Conservation (phyloP, 352 stramenopile species). For the Phytophthora capsici region DNA sequence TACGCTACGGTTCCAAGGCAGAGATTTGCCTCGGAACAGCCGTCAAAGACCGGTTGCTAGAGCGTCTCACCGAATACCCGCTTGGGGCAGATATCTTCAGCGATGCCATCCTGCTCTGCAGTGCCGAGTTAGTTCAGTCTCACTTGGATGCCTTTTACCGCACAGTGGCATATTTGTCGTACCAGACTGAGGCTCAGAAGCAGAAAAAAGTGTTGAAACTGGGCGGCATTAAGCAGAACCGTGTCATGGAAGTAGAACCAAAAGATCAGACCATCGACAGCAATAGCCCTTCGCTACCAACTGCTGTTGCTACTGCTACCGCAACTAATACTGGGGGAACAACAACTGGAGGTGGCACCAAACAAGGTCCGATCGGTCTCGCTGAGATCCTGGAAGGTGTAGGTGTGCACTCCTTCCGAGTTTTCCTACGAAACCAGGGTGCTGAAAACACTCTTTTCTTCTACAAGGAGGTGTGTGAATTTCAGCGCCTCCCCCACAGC, state of each 20-base stretch:
- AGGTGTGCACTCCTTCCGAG: slow-evolving; percentile 61
- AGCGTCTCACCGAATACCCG: slow-evolving; percentile 53
- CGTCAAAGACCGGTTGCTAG: slow-evolving; percentile 57
- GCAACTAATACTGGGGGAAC: slow-evolving; percentile 4
- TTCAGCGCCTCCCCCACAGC: slow-evolving; percentile 68
- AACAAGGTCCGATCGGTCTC: slow-evolving; percentile 22
- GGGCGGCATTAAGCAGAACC: slow-evolving; percentile 15
- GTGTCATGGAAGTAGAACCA: slow-evolving; percentile 17
- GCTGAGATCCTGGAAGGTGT: slow-evolving; percentile 57
- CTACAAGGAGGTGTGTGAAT: slow-evolving; percentile 79
- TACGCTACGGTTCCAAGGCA: slow-evolving; percentile 73
- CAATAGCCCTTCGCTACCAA: slow-evolving; percentile 6
- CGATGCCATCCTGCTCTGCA: slow-evolving; percentile 61
- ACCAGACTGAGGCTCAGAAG: slow-evolving; percentile 35
- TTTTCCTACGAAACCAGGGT: slow-evolving; percentile 60
- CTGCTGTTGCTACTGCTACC: slow-evolving; percentile 1
- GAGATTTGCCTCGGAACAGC: slow-evolving; percentile 57
- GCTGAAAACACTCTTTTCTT: slow-evolving; percentile 68
- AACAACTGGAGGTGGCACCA: slow-evolving; percentile 1
- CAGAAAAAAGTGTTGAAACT: slow-evolving; percentile 12
- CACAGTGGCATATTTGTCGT: slow-evolving; percentile 50
- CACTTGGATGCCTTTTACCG: slow-evolving; percentile 69
- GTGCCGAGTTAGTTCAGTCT: slow-evolving; percentile 65
- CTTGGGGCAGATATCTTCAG: slow-evolving; percentile 61
- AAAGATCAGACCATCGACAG: slow-evolving; percentile 1